phyloP scores from a whole-genome alignment of 495 filamentous ascomycete species.

The Tetracladium marchalianum region DNA sequence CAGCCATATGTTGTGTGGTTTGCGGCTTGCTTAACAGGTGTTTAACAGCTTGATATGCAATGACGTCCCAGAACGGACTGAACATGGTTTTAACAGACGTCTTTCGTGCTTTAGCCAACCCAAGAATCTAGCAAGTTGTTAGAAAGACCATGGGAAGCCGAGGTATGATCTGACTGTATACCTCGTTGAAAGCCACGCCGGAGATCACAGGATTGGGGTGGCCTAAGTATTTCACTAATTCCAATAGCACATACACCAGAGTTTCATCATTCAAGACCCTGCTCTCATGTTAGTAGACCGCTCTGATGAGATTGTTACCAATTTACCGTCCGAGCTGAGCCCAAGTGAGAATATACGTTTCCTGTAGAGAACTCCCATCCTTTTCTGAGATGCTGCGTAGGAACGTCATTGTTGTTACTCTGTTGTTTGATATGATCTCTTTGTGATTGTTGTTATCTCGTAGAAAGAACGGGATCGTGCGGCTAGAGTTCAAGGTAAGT shows the following conservation, averaged over 20 bases:
- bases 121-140: conserved; percentile 33
- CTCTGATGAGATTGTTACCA: background rate
- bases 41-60: conserved; percentile 71
- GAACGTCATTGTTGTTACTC: conserved; percentile 53
- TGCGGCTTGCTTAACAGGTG: conserved; percentile 72
- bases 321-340: conserved; percentile 54
- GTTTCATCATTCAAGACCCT: conserved; percentile 63
- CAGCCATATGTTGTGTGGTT: conserved; percentile 68
- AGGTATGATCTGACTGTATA: conserved; percentile 24
- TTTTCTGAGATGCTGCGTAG: conserved; percentile 61
- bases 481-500: conserved; percentile 32
- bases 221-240: conserved; percentile 77
- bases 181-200: conserved; percentile 72
- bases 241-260: conserved; percentile 73
- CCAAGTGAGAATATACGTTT: conserved; percentile 78
- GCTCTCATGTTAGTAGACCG: conserved; percentile 1
- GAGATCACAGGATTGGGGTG: conserved; percentile 71
- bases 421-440: conserved; percentile 47
- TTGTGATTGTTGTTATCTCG: conserved; percentile 33
- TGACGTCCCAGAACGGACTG: conserved; percentile 74
- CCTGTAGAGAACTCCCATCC: conserved; percentile 52
- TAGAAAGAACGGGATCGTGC: conserved; percentile 57
- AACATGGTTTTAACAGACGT: conserved; percentile 57
- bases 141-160: conserved; percentile 6
- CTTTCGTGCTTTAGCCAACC: conserved; percentile 51